These are phyloP conservation scores for Solanum corneliomulleri DNA, from an alignment of 257 asterid genomes.

Conservation along the genomic window DNA sequence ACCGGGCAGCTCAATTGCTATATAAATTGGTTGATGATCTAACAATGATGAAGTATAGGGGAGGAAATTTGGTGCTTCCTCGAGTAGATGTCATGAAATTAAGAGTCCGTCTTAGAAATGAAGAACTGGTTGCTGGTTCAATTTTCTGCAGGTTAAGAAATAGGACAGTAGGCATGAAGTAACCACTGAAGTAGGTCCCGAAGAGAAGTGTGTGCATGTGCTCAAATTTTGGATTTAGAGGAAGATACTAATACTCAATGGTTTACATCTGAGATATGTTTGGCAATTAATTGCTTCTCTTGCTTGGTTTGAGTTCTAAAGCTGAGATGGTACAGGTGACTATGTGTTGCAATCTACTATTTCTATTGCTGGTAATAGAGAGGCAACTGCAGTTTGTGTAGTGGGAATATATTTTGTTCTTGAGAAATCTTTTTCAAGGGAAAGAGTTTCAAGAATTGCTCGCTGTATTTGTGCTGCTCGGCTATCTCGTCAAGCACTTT, in stretches of 20 bases:
- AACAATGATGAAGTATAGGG: constrained; percentile 75
- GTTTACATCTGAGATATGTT: constrained; percentile 99
- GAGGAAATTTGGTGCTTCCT: constrained; percentile 96
- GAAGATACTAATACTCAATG: constrained; percentile 98
- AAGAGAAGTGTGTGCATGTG: constrained; percentile 99
- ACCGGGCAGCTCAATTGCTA: constrained; percentile 96
- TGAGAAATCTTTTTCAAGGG: constrained; percentile 92
- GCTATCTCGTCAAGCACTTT: constrained; percentile 79
- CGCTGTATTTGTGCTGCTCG: constrained; percentile 81
- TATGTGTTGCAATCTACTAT: constrained; percentile 34
- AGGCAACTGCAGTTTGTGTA: constrained; percentile 98
- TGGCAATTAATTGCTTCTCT: constrained; percentile 92
- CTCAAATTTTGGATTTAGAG: constrained; percentile 88
- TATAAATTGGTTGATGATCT: constrained; percentile 88
- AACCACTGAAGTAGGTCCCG: constrained; percentile 70
- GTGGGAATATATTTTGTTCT: constrained; percentile 93
- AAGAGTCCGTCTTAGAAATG: constrained; percentile 93
- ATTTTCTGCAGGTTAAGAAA: constrained; percentile 50
- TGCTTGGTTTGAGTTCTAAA: constrained; percentile 97
- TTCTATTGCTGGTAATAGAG: constrained; percentile 96
- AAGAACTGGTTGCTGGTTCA: constrained; percentile 88
- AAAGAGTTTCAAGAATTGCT: constrained; percentile 89
- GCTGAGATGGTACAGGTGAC: constrained; percentile 97
- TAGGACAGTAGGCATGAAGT: constrained; percentile 58
- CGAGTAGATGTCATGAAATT: constrained; percentile 95